Conservation (phyloP, 805 yeast species). For the Saccharomyces mikatae region DNA sequence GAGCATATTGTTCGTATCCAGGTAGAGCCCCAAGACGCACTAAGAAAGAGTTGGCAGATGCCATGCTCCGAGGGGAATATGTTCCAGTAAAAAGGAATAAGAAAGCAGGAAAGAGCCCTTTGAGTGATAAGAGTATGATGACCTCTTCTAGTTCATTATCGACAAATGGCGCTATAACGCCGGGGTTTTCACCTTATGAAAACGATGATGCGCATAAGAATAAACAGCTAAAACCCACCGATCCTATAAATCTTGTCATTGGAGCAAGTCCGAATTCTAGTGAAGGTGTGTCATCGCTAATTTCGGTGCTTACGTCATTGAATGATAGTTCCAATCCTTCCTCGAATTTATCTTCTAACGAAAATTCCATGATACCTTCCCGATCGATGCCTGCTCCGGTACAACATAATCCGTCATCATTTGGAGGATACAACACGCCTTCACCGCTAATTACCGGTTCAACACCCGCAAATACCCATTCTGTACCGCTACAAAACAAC, state of each 20-base stretch:
- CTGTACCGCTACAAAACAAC: background rate
- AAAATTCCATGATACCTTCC: background rate
- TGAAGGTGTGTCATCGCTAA: slow-evolving; percentile 15
- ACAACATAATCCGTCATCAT: background rate
- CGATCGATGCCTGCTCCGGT: background rate
- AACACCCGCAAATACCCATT: background rate
- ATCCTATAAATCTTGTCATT: background rate
- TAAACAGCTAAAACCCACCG: background rate
- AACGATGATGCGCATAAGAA: background rate
- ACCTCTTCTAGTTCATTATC: background rate
- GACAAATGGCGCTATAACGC: background rate
- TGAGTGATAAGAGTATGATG: background rate
- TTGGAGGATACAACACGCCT: background rate
- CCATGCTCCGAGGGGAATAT: slow-evolving; percentile 20
- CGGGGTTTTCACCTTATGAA: background rate
- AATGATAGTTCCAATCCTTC: slow-evolving; percentile 2
- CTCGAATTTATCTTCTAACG: background rate
- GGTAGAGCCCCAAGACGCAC: slow-evolving; percentile 38
- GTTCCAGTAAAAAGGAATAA: slow-evolving; percentile 9
- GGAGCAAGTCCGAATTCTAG: background rate
- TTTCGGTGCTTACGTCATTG: slow-evolving; percentile 6
- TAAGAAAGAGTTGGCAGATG: slow-evolving; percentile 24
- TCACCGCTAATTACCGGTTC: background rate
- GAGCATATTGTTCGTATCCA: slow-evolving; percentile 34
- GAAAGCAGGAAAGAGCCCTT: background rate